Base-by-base conservation (phyloP, 148 eudicot species). In the Vaccinium darrowii region DNA sequence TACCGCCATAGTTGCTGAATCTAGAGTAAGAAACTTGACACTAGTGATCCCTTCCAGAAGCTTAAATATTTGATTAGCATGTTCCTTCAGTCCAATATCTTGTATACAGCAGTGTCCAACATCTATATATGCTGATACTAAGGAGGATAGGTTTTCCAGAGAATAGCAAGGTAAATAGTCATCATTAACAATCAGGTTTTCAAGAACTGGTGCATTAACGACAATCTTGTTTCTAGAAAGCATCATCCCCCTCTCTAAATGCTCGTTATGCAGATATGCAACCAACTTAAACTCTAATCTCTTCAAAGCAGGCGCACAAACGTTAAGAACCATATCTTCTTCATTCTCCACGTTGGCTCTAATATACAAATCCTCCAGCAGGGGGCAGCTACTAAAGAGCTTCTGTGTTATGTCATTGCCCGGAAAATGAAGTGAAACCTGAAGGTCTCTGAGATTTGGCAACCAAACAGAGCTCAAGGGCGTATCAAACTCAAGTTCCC, bases 351-450 rank as follows among this genome's bases (percentile, higher is more conserved):
- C 56, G 43, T 36, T 47, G 58, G 60, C 62, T 5, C 7, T 30
- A 11, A 76, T 58, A 5, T 5, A 39, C 81, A 84, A 47, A 76
- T 39, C 23, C 53, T 76, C 58, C 49, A 84, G 67, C 14, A 57
- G 14, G 16, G 85, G 85, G 81, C 81, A 76, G 47, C 43, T 76
- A 60, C 81, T 27, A 51, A 84, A 76, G 25, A 84, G 81, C 51
- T 76, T 74, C 78, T 84, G 16, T 7, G 74, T 63, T 16, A 60
- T 43, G 14, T 36, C 39, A 75, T 62, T 33, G 50, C 51, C 65
- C 1, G 81, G 85, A 76, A 0, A 1, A 47, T 36, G 5, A 56
- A 76, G 21, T 49, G 72, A 84, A 76, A 84, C 78, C 16, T 54
- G 23, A 71, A 84, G 85, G 81, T 56, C 2, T 39, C 60, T 84